A percentile compares a stretch with the other conserved stretches of the same genome.
Evolutionary conservation across 495 filamentous ascomycete genomes (phyloP).

Genomic region (Aspergillus nanangensis): DNA sequence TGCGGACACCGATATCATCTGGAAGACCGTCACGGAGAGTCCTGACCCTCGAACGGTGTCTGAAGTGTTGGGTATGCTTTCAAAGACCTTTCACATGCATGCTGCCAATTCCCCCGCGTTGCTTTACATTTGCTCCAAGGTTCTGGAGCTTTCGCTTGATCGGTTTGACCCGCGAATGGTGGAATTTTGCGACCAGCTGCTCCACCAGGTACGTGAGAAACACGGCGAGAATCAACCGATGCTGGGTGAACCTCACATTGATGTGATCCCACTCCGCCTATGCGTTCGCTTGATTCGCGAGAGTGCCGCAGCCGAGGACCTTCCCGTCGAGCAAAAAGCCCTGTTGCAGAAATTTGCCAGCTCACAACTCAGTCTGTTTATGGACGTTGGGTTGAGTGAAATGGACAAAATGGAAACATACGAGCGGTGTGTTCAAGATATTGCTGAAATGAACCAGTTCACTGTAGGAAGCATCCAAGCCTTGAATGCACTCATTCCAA

Average conservation of each 20-base stretch:
- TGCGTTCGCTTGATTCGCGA: constrained; percentile 68
- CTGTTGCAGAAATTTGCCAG: constrained; percentile 56
- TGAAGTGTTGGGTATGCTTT: constrained; percentile 74
- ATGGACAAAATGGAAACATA: constrained; percentile 50
- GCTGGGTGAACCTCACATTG: constrained; percentile 19
- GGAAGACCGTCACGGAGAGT: constrained; percentile 77
- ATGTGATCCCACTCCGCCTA: constrained; percentile 36
- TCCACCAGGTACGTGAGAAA: constrained; percentile 33
- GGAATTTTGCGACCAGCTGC: constrained; percentile 38
- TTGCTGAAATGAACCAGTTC: constrained; percentile 48
- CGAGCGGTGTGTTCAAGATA: constrained; percentile 53
- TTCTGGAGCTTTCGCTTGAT: constrained; percentile 62
- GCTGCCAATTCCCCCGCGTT: constrained; percentile 40
- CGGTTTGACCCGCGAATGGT: constrained; percentile 52
- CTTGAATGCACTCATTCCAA: constrained; percentile 54
- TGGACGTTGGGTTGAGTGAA: constrained; percentile 46
- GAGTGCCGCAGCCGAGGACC: constrained; percentile 39
- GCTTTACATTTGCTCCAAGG: constrained; percentile 70
- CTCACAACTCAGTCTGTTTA: constrained; percentile 45
- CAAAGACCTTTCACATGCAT: constrained; percentile 58
- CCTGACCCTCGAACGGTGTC: constrained; percentile 81
- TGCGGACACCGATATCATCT: constrained; percentile 74
- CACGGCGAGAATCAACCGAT: constrained; percentile 16
- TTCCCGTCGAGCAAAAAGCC: constrained; percentile 36
- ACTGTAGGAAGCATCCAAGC: constrained; percentile 70